A percentile compares a stretch with the other conserved stretches of the same genome.
Conservation (phyloP, 1,139 yeast species). For the Diutina pseudorugosa region DNA sequence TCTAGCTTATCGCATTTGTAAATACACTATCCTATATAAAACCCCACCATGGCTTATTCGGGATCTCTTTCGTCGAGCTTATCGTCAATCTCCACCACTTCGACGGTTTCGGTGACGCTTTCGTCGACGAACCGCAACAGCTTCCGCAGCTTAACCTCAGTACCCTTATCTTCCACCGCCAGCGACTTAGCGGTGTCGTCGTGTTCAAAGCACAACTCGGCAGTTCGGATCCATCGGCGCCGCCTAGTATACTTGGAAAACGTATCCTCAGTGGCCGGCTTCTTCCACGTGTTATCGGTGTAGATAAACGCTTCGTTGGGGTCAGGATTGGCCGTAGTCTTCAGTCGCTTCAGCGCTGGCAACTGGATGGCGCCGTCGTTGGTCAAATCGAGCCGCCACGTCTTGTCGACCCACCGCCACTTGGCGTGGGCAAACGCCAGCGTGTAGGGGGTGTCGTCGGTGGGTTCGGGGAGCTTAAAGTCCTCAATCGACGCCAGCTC, state of each 20-base stretch:
- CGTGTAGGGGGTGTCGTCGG: constrained; percentile 13
- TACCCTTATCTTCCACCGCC: background rate
- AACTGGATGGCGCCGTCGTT: constrained; percentile 78
- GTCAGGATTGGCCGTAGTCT: constrained; percentile 66
- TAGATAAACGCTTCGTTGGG: constrained; percentile 79
- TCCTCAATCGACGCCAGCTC: constrained; percentile 68
- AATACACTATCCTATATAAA: no score
- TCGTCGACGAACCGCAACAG: constrained; percentile 29
- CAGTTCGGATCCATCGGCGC: constrained; percentile 92
- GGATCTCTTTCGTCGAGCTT: background rate
- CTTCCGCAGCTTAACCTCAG: constrained; percentile 16
- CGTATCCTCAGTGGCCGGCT: constrained; percentile 78
- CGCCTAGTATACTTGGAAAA: constrained; percentile 87
- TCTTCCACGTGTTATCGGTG: constrained; percentile 90
- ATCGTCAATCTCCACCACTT: background rate
- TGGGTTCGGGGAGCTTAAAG: constrained; percentile 69
- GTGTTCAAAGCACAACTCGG: constrained; percentile 52
- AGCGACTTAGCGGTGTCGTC: constrained; percentile 1
- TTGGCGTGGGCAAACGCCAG: constrained; percentile 53
- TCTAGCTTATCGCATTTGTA: no score
- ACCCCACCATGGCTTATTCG: no score
- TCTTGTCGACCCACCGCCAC: constrained; percentile 92
- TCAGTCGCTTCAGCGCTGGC: constrained; percentile 47
- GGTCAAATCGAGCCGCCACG: constrained; percentile 84
- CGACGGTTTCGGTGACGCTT: background rate